Base-by-base conservation (phyloP, 805 yeast species). In the Suhomyces emberorum region DNA sequence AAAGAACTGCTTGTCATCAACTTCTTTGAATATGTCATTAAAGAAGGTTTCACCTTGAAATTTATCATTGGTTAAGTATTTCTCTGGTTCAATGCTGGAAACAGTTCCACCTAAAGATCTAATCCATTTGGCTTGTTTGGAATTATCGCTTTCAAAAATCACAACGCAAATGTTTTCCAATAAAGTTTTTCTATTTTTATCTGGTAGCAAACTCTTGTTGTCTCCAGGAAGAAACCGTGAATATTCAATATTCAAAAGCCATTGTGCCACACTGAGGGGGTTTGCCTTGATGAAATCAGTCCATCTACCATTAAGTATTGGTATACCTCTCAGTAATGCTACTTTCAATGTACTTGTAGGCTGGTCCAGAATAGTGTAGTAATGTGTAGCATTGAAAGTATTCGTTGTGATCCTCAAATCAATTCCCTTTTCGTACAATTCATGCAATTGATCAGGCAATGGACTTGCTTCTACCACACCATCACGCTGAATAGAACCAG, bases 271-370 rank as follows among this genome's bases (percentile, higher is more conserved):
- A 24, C 42, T 37, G 6, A 47, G 31, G 1, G 37, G 34, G 4
- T 48, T 30, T 4, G 40, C 27, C 20, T 31, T 30, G 4, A 55
- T 35, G 12, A 27, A 39, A 7, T 46, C 44, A 6, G 51, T 24
- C 69, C 69, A 64, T 1, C 38, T 22, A 14, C 39, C 30, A 15
- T 50, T 45, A 10, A 63, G 42, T 3, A 64, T 38, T 4, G 69
- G 65, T 3, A 60, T 30, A 0, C 55, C 63, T 12, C 57, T 44
- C 47, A 55, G 53, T 19, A 63, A 38, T 3, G 65, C 56, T 14
- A 53, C 36, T 21, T 47, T 49, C n/a, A 54, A 32, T 10, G 40
- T 29, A 19, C 36, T 42, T 21, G 41, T 47, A 9, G 36, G 40
- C 7, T 35, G 26, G 12, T 46, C 51, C 3, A 38, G 32, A 15